Percentiles rank a stretch among this genome's conserved stretches.
Evolutionary conservation across 2,329 filamentous ascomycete species (phyloP).

Genomic region (Fusarium pseudoanthophilum): DNA sequence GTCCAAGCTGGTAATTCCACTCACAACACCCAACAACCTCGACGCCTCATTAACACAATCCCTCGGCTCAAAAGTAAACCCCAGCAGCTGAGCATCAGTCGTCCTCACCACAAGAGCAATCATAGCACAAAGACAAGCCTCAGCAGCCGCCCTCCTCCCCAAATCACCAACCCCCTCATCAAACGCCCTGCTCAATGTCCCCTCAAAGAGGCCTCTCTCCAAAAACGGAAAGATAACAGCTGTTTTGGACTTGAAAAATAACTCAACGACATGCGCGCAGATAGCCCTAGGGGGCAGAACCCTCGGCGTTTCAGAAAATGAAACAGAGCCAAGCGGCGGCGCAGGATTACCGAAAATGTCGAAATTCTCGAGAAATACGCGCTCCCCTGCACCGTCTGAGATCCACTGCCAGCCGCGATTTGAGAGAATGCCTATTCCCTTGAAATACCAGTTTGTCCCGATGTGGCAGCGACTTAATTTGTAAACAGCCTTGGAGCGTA

Average conservation of each 20-base stretch:
- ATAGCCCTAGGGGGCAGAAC: background rate
- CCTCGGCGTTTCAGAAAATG: constrained; percentile 13
- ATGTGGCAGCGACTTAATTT: constrained; percentile 24
- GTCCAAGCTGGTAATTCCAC: constrained; percentile 21
- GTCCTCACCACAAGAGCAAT: constrained; percentile 15
- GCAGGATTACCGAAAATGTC: constrained; percentile 21
- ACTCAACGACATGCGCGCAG: constrained; percentile 6
- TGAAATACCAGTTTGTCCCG: constrained; percentile 36
- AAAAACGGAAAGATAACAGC: constrained; percentile 20
- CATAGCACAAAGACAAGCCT: constrained; percentile 26
- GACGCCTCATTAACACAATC: constrained; percentile 16
- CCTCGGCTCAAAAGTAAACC: background rate
- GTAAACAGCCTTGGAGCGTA: constrained; percentile 3
- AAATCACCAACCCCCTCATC: background rate
- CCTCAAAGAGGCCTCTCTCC: constrained; percentile 20
- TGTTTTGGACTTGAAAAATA: constrained; percentile 27
- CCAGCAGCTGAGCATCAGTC: background rate
- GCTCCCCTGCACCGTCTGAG: constrained; percentile 31
- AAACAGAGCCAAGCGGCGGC: background rate
- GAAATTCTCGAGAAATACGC: constrained; percentile 33
- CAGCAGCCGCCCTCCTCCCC: background rate
- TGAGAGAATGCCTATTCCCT: constrained; percentile 31
- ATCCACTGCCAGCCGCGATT: constrained; percentile 31
- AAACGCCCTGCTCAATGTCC: constrained; percentile 10
- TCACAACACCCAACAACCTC: constrained; percentile 1